Evolutionary conservation across 495 filamentous ascomycete species (phyloP).

Genomic region (Penicillium angulare): DNA sequence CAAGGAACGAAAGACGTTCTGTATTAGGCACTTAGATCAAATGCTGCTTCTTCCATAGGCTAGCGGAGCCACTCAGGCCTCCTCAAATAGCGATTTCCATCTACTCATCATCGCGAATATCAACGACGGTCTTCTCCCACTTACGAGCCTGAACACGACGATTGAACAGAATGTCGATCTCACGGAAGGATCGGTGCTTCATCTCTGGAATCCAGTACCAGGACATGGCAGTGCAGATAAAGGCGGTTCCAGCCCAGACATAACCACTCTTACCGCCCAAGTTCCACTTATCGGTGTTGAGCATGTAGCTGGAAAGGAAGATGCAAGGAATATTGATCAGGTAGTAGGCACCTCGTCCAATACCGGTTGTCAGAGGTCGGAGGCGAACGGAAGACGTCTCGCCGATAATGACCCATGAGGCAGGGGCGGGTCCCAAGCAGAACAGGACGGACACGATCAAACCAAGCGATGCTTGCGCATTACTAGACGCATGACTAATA

Average conservation of each 20-base stretch:
- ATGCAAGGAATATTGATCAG: constrained; percentile 54
- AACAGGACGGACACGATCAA: constrained; percentile 57
- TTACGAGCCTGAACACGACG: constrained; percentile 54
- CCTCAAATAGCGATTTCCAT: constrained; percentile 27
- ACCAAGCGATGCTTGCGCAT: constrained; percentile 53
- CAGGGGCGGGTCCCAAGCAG: constrained; percentile 50
- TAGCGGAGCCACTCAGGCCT: constrained; percentile 8
- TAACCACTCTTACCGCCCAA: constrained; percentile 54
- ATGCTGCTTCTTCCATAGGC: neutral
- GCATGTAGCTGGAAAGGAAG: constrained; percentile 51
- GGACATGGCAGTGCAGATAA: constrained; percentile 56
- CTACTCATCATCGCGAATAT: constrained; percentile 55
- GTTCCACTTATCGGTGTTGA: constrained; percentile 45
- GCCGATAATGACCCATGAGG: constrained; percentile 57
- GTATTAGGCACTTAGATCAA: neutral
- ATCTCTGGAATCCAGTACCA: constrained; percentile 58
- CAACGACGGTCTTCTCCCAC: constrained; percentile 50
- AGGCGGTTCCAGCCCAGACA: constrained; percentile 44
- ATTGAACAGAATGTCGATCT: constrained; percentile 54
- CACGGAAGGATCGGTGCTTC: constrained; percentile 50
- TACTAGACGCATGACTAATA: constrained; percentile 25
- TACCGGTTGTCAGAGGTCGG: constrained; percentile 54
- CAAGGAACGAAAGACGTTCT: too few species aligned
- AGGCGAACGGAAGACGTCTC: constrained; percentile 58
- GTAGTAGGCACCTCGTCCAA: constrained; percentile 53